phyloP scores from a whole-genome alignment of 768 basidiomycete genomes.

The Leccinum obscurum region DNA sequence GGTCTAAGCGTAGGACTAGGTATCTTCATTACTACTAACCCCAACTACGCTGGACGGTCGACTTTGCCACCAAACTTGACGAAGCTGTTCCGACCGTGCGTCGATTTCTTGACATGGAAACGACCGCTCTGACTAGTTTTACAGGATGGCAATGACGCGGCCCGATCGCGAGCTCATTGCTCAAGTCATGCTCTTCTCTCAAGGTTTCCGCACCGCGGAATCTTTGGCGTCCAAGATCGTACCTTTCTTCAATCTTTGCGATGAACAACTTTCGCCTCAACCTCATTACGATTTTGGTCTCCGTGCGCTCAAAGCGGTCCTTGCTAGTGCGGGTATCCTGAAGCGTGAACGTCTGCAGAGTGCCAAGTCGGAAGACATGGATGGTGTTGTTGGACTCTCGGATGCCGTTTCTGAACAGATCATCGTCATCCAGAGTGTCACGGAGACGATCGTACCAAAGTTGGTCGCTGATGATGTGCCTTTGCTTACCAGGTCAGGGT shows the following conservation, averaged over 20 bases:
- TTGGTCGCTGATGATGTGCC: conserved; percentile 97
- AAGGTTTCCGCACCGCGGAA: conserved; percentile 97
- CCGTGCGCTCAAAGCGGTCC: conserved; percentile 93
- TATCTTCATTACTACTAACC: conserved; percentile 99
- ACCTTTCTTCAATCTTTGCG: conserved; percentile 98
- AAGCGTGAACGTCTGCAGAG: conserved; percentile 84
- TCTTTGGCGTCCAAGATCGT: conserved; percentile 97
- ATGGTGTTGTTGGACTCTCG: conserved; percentile 55
- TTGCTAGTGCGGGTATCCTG: conserved; percentile 95
- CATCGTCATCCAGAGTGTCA: conserved; percentile 96
- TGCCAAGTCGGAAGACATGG: conserved; percentile 40
- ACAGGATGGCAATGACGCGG: conserved; percentile 92
- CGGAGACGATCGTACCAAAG: conserved; percentile 98
- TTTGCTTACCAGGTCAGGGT: conserved; percentile 77
- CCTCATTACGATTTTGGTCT: conserved; percentile 99
- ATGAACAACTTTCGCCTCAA: conserved; percentile 94
- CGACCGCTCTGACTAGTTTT: too few species aligned
- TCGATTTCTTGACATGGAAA: conserved; percentile 17
- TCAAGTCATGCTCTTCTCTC: conserved; percentile 99
- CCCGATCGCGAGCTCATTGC: conserved; percentile 98
- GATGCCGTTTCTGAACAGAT: conserved; percentile 87
- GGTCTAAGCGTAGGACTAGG: conserved; percentile 44
- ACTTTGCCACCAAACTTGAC: conserved; percentile 84
- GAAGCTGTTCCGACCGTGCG: conserved; percentile 90
- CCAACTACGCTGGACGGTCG: conserved; percentile 97